Percentiles rank a stretch among this genome's conserved stretches.
Evolutionary conservation across 371 early-diverging fungal genomes (phyloP).

Genomic region (Smittium mucronatum): DNA sequence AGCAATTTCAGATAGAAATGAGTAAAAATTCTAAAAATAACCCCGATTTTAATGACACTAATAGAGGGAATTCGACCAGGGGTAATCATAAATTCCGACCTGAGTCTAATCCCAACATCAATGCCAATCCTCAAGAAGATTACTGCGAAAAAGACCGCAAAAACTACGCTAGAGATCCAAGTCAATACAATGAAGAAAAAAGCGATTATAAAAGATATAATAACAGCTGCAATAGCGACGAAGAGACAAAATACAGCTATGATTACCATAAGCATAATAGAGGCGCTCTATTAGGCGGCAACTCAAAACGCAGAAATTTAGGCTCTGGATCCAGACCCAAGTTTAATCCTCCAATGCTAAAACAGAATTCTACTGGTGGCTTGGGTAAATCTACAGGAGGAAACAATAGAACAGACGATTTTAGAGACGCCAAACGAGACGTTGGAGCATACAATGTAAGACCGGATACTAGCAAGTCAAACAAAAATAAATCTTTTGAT

Average conservation of each 20-base stretch:
- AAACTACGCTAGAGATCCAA: background rate
- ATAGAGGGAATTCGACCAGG: background rate
- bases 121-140: too few relatives aligned
- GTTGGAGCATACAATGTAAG: conserved; percentile 7
- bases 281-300: background rate
- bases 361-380: background rate
- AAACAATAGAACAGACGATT: background rate
- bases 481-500: conserved; percentile 17
- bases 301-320: background rate
- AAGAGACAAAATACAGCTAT: background rate
- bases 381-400: background rate
- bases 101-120: too few relatives aligned
- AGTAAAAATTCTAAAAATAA: background rate
- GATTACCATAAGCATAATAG: background rate
- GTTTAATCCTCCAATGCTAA: conserved; percentile 13
- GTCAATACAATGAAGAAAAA: conserved; percentile 7
- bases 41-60: background rate
- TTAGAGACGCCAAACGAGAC: conserved; percentile 3
- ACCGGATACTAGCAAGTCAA: background rate
- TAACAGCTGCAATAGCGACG: background rate
- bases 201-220: background rate
- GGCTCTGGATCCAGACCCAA: background rate
- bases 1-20: conserved; percentile 12
- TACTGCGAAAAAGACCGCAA: background rate
- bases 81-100: background rate